Base-by-base conservation (phyloP, 331 rosid species). In the Phaseolus coccineus region DNA sequence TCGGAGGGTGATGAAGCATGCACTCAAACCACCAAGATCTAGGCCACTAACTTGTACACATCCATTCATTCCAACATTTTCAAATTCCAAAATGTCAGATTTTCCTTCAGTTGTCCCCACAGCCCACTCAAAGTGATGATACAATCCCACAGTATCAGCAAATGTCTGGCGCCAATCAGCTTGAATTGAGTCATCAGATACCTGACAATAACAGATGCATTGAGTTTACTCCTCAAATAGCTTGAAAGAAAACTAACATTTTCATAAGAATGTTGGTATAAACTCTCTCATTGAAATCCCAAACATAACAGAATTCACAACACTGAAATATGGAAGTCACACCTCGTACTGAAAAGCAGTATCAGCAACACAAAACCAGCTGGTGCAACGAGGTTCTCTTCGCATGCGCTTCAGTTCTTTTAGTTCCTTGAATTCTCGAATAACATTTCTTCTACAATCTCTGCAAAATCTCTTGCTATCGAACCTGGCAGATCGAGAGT, bases 401-500 rank as follows among this genome's bases (percentile, higher is more conserved):
- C 89, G 84, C 91, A 90, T 76, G 79, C 97, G 97, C 88, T 92
- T 94, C 73, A 89, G 89, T 74, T 91, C 97, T 85, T 92, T 94
- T 55, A 94, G 88, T 77, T 92, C 98, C 90, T 92, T 94, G 89
- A 94, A 91, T 82, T 94, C 98, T 35, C 96, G 92, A 77, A 94
- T 92, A 22, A 94, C 98, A 83, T 94, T 94, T 77, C 97, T 91
- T 86, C 97, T 91, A 87, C 98, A 94, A 73, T 92, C 97, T 91
- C 97, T 80, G 77, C 98, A 94, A 82, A 94, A 94, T 79, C 98
- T 94, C 95, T 89, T 94, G 95, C 97, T 91, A 76, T 92, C 98
- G 82, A 94, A 94, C 91, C 98, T 94, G 91, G 58, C 33, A 69
- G 71, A 84, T 57, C 78, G 85, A 82, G 65, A 53, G 50, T n/a